phyloP scores from a whole-genome alignment of 2,329 filamentous ascomycete genomes.

The Colletotrichum simmondsii region DNA sequence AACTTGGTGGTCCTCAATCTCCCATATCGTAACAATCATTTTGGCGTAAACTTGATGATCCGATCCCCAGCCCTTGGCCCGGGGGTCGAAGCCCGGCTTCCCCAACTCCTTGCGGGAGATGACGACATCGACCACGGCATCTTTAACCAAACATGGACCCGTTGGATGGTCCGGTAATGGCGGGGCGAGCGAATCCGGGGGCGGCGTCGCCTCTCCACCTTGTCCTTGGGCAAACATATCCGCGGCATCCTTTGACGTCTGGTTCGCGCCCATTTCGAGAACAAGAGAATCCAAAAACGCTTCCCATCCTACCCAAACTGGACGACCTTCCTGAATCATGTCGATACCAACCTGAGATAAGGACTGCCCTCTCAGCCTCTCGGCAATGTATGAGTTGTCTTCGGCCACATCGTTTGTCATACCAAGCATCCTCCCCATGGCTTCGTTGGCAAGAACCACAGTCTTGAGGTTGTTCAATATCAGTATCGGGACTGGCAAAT shows the following conservation, averaged over 20 bases:
- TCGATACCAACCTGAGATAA: constrained; percentile 79
- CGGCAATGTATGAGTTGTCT: constrained; percentile 57
- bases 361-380: constrained; percentile 72
- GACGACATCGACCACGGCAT: constrained; percentile 76
- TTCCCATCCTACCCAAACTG: constrained; percentile 70
- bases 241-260: constrained; percentile 29
- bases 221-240: constrained; percentile 29
- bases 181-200: constrained; percentile 39
- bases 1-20: constrained; percentile 71
- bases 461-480: constrained; percentile 77
- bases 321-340: constrained; percentile 74
- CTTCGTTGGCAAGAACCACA: constrained; percentile 79
- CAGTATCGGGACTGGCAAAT: constrained; percentile 77
- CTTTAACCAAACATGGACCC: constrained; percentile 53
- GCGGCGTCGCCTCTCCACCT: constrained; percentile 51
- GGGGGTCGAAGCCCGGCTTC: constrained; percentile 49
- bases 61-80: constrained; percentile 47
- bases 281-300: constrained; percentile 66
- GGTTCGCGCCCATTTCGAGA: constrained; percentile 50
- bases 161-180: constrained; percentile 33
- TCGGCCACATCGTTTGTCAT: constrained; percentile 57
- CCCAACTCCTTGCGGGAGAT: constrained; percentile 63
- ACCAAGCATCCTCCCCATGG: constrained; percentile 76
- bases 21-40: constrained; percentile 83
- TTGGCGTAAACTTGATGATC: constrained; percentile 67